phyloP scores from a whole-genome alignment of 2,329 filamentous ascomycete genomes.

The Conoideocrella luteorostrata region DNA sequence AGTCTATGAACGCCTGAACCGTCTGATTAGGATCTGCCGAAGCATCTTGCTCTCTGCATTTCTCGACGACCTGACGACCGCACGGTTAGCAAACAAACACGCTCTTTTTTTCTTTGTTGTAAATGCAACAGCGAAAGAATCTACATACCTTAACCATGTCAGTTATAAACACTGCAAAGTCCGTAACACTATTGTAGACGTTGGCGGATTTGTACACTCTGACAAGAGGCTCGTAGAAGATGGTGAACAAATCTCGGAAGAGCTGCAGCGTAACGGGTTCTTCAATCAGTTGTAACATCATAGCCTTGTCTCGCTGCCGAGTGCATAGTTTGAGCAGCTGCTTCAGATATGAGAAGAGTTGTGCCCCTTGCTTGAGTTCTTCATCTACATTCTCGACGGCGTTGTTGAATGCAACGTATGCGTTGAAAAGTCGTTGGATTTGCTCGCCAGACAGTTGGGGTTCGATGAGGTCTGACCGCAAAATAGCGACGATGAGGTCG shows the following conservation, averaged over 20 bases:
- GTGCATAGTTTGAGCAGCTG: slow-evolving; percentile 89
- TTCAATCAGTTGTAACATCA: slow-evolving; percentile 95
- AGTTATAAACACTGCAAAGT: slow-evolving; percentile 88
- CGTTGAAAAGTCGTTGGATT: slow-evolving; percentile 81
- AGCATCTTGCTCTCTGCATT: slow-evolving; percentile 67
- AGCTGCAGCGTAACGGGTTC: slow-evolving; percentile 96
- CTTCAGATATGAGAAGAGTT: slow-evolving; percentile 91
- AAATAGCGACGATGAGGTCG: slow-evolving; percentile 78
- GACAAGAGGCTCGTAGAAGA: slow-evolving; percentile 97
- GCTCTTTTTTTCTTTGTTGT: too few species aligned
- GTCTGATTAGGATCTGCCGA: slow-evolving; percentile 97
- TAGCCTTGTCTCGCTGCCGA: slow-evolving; percentile 86
- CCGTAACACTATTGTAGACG: slow-evolving; percentile 93
- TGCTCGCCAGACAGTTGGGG: slow-evolving; percentile 68
- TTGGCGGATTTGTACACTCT: slow-evolving; percentile 98
- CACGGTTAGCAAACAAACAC: too few species aligned
- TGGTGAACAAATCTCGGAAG: slow-evolving; percentile 92
- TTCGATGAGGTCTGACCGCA: slow-evolving; percentile 70
- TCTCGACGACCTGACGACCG: slow-evolving; percentile 53
- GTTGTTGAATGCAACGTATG: slow-evolving; percentile 92
- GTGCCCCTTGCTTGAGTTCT: slow-evolving; percentile 80
- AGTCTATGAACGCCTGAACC: slow-evolving; percentile 94
- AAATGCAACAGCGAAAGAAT: too few species aligned
- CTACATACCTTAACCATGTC: slow-evolving; percentile 71
- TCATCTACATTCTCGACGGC: slow-evolving; percentile 87